Evolutionary conservation across 768 basidiomycete genomes (phyloP), one percentile per base, ranked within the genome.

Genomic region (Tricholoma flavovirens): DNA sequence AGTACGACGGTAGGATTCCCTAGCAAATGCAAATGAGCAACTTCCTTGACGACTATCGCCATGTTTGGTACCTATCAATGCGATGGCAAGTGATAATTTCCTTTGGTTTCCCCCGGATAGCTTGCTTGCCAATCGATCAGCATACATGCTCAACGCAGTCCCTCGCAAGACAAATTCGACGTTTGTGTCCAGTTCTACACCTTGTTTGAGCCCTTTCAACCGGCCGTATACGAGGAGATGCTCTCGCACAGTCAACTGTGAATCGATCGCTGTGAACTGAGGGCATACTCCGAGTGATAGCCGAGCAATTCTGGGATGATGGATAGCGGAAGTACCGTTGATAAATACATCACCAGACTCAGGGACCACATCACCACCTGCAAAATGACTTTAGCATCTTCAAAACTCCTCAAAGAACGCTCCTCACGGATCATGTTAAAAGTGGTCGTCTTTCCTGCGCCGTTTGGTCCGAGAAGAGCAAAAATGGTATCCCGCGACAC

Each of bases 251-350:
- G 87, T 90, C 38, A 91, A 67, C 63, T 90, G 85, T 11, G 81
- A 73, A 60, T 91, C 90, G 59, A 91, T 90, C 1, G 90, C 88
- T 1, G 88, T 90, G 69, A 90, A 89, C 60, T 91, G 90, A 0
- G 89, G 89, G 66, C 89, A 93, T 50, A 93, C 87, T 3, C 90
- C 90, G 5, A 93, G 79, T 19, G 83, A 77, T 6, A 85, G 76
- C 22, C 88, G 79, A 35, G 90, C 87, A 4, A 68, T 75, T 19
- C 80, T 79, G 0, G 89, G 82, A 54, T 83, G 75, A n/a, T 76
- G 74, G 26, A 88, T 72, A 35, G 88, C 83, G 3, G 88, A 90
- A 30, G 76, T 73, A 2, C 81, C 84, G 54, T 82, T 79, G 63
- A 93, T 86, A 50, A 81, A 64, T 14, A 89, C 79, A 59, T 92